These are phyloP conservation scores for Fomitopsis pulvina DNA, from an alignment of 768 basidiomycete genomes.

Conservation along the genomic window DNA sequence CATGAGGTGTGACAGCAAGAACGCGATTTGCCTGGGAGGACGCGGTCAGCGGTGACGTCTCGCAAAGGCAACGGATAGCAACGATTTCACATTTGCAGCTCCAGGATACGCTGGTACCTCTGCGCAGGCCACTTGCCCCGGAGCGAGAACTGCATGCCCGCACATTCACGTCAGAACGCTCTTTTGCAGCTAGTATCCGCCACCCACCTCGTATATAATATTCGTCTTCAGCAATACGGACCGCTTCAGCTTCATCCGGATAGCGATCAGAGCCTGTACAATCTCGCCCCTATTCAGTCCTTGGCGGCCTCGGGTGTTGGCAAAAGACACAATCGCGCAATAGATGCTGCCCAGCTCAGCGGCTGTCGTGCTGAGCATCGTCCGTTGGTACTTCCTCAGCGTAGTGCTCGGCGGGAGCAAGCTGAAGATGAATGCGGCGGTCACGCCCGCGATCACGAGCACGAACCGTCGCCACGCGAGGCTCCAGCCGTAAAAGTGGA, in stretches of 20 bases:
- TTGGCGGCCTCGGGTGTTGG: conserved; percentile 40
- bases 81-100: conserved; percentile 54
- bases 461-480: conserved; percentile 76
- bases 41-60: neutral
- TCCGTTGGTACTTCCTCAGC: conserved; percentile 66
- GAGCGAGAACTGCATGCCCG: conserved; percentile 57
- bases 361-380: conserved; percentile 60
- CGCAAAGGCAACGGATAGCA: neutral
- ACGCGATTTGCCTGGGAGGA: conserved; percentile 51
- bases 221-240: conserved; percentile 51
- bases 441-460: conserved; percentile 64
- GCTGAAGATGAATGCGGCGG: conserved; percentile 70
- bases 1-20: conserved; percentile 65
- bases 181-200: neutral
- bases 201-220: conserved; percentile 57
- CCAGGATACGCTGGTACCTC: conserved; percentile 62
- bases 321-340: conserved; percentile 70
- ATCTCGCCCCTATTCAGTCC: conserved; percentile 49
- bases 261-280: conserved; percentile 60
- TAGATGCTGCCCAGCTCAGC: conserved; percentile 65
- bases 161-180: conserved; percentile 2
- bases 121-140: conserved; percentile 76
- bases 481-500: conserved; percentile 51
- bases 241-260: conserved; percentile 66
- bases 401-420: conserved; percentile 73